Base-by-base conservation (phyloP, 1,139 yeast genomes). In the Geotrichum reessii region DNA sequence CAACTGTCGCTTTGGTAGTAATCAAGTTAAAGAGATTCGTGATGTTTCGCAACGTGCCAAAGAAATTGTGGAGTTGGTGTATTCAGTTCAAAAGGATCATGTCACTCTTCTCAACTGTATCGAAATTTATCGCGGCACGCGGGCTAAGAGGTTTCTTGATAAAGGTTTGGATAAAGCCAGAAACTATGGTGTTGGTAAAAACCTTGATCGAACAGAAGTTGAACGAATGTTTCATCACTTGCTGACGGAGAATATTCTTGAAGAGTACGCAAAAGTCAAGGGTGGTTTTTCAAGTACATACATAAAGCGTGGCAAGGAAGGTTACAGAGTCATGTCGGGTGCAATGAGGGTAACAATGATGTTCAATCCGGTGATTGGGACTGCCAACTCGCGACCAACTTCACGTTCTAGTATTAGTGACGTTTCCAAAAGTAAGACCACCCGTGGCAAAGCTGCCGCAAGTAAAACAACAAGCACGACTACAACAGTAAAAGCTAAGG, bases 181-280 rank as follows among this genome's bases (percentile, higher is more conserved):
- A 24, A 81, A 75, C 54, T 93, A 87, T 69, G 97, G 97, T 0
- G 74, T 74, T 31, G 97, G 97, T 1, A 82, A 79, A 65, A 74
- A 73, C 7, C 68, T 86, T 65, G 82, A 82, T 33, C 84, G 84
- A 63, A 81, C 85, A 2, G 91, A 86, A 49, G 78, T 88, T 28
- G 97, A 91, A 70, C 76, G 98, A 63, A 81, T 93, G 14, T 87
- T 91, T 63, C 92, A 90, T 67, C 86, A 86, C 63, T 73, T 93
- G 64, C 78, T 89, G 19, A 81, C 88, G 25, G 84, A 84, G 62
- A 81, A 82, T n/a, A 81, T 85, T 31, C 72, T 93, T 46, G 78
- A 78, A 59, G 97, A 92, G 70, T 87, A 85, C 67, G 82, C 89
- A 11, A 77, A 85, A 7, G 81, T 83, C 79, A 50, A 28, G 19